Base-by-base conservation (phyloP, 2,329 filamentous ascomycete species). In the Beauveria rudraprayagi region DNA sequence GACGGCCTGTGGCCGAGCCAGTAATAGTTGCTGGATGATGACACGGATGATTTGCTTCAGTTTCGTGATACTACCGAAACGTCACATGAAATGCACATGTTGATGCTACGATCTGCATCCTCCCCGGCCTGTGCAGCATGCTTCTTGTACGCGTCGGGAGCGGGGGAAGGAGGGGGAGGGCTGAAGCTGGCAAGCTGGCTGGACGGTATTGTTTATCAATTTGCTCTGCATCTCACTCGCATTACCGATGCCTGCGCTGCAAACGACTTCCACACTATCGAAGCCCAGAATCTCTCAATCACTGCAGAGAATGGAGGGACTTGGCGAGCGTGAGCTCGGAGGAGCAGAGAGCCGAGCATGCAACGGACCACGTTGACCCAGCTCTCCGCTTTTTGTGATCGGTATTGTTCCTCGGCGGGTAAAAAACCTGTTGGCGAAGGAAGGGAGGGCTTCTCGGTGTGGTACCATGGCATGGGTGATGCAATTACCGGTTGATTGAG, bases 351-450 rank as follows among this genome's bases (percentile, higher is more conserved):
- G 47, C 47, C 17, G 22, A 16, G 22, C 9, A 30, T 34, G 48
- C 48, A n/a, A 28, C 26, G 7, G 16, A 28, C 48, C 37, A 19
- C 43, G 19, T 54, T 7, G 34, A 40, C 16, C n/a, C 30, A 17
- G n/a, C 34, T 63, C 57, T 64, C 63, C 63, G 63, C 63, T 65
- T 62, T 62, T 54, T 62, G 41, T 56, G 26, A 56, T 56, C 53
- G 40, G 41, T n/a, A 40, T 47, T 47, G 24, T 22, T 14, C 37
- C 34, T 43, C 34, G 37, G 17, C 9, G 52, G 10, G 14, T 24
- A 26, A 16, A 37, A 37, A 37, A 6, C 30, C 17, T 26, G 37
- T 41, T 26, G 37, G 19, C 52, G 7, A 37, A 54, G 37, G n/a
- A 22, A 37, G 37, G n/a, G 17, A 40, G 34, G 52, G 22, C n/a